Conservation (phyloP, 257 asterid genomes). For the Solanum chiquidenum region DNA sequence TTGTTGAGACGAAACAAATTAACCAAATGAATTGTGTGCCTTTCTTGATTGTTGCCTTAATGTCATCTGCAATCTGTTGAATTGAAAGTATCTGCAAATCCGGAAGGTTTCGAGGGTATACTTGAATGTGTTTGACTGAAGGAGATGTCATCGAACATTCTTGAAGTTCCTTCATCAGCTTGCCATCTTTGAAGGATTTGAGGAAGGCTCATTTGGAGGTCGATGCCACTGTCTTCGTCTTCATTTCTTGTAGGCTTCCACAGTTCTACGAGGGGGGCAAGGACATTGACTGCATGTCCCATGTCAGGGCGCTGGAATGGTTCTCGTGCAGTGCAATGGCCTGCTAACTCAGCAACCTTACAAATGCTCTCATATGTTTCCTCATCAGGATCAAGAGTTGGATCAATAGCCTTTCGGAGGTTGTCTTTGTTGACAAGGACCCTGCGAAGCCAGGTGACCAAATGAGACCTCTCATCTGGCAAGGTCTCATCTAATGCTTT, state of each 20-base stretch:
- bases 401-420: constrained; percentile 62
- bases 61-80: constrained; percentile 75
- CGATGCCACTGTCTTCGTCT: constrained; percentile 63
- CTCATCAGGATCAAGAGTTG: constrained; percentile 47
- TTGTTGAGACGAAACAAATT: not conserved
- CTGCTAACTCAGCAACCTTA: constrained; percentile 79
- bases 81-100: constrained; percentile 56
- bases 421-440: constrained; percentile 74
- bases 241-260: constrained; percentile 66
- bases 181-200: constrained; percentile 91
- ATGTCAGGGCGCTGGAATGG: constrained; percentile 87
- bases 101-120: constrained; percentile 66
- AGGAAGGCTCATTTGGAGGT: constrained; percentile 78
- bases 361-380: constrained; percentile 73
- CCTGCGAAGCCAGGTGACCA: constrained; percentile 88
- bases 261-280: constrained; percentile 77
- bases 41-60: not conserved
- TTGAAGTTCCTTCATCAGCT: constrained; percentile 80
- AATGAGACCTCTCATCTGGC: constrained; percentile 79
- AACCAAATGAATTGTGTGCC: not conserved
- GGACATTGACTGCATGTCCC: constrained; percentile 87
- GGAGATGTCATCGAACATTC: constrained; percentile 77
- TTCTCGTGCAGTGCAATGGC: constrained; percentile 89
- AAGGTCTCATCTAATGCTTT: constrained; percentile 70
- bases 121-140: constrained; percentile 62